These are phyloP conservation scores for Moniliophthora roreri DNA, from an alignment of 1,284 basidiomycete species.

Conservation along the genomic window DNA sequence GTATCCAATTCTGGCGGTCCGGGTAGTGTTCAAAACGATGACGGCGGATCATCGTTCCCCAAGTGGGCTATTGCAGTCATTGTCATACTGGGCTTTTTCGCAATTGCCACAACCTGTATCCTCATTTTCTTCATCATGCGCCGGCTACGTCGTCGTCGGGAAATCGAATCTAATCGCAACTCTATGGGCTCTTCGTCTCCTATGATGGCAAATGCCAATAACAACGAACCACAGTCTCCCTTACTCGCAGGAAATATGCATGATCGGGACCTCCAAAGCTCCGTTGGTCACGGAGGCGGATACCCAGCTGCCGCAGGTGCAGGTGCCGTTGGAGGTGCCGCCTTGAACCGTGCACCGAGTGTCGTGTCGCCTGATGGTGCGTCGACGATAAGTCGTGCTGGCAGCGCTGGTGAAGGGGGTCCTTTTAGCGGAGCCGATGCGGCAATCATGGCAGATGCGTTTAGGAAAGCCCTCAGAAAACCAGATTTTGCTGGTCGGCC, in stretches of 20 bases:
- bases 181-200: constrained; percentile 78
- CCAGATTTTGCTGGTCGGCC: constrained; percentile 73
- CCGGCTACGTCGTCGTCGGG: constrained; percentile 54
- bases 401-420: constrained; percentile 55
- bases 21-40: constrained; percentile 47
- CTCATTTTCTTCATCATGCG: constrained; percentile 72
- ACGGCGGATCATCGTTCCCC: constrained; percentile 52
- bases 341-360: constrained; percentile 39
- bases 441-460: constrained; percentile 86
- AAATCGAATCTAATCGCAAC: constrained; percentile 55
- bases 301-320: constrained; percentile 14
- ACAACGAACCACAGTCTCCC: constrained; percentile 51
- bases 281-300: constrained; percentile 25
- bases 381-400: constrained; percentile 63
- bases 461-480: constrained; percentile 79
- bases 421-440: constrained; percentile 81
- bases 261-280: constrained; percentile 25
- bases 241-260: constrained; percentile 39
- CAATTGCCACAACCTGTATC: constrained; percentile 65
- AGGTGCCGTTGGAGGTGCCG: constrained; percentile 6
- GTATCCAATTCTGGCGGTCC: constrained; percentile 21
- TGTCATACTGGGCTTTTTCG: constrained; percentile 77
- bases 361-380: constrained; percentile 61
- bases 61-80: constrained; percentile 90
- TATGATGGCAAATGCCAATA: constrained; percentile 65